Percentiles rank a stretch among this genome's conserved stretches.
Conservation (phyloP, 257 asterid species). For the Lycium barbarum region DNA sequence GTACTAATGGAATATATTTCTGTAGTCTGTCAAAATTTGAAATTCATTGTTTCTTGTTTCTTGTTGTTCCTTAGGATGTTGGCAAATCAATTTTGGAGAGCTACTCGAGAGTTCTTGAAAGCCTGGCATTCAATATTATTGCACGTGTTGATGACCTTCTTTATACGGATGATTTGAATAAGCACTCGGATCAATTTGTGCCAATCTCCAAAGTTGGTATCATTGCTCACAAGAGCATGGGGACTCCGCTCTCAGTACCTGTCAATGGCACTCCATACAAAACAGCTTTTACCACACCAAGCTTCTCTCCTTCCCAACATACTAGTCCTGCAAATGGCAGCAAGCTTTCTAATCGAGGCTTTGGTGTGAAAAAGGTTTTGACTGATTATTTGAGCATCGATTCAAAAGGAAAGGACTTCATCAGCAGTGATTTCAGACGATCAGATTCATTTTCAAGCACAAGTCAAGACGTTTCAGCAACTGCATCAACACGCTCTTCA, state of each 20-base stretch:
- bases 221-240: constrained; percentile 49
- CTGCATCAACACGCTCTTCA: constrained; percentile 53
- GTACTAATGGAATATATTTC: not conserved
- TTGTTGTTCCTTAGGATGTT: constrained; percentile 58
- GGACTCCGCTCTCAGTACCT: constrained; percentile 41
- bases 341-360: constrained; percentile 50
- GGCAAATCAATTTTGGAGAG: constrained; percentile 84
- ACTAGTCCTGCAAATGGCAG: constrained; percentile 50
- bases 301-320: constrained; percentile 54
- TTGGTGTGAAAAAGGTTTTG: constrained; percentile 69
- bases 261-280: constrained; percentile 39
- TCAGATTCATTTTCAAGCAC: constrained; percentile 53
- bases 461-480: constrained; percentile 47
- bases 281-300: constrained; percentile 61
- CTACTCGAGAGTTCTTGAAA: constrained; percentile 83
- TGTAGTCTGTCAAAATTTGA: not conserved
- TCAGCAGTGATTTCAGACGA: constrained; percentile 36
- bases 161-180: constrained; percentile 74
- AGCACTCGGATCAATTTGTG: constrained; percentile 67
- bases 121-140: constrained; percentile 81
- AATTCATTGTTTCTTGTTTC: not conserved
- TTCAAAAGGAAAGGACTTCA: constrained; percentile 51
- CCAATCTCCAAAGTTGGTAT: constrained; percentile 62
- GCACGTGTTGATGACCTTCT: constrained; percentile 77
- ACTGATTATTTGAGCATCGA: constrained; percentile 70